Base-by-base conservation (phyloP, 192 early-diverging fungal genomes). In the Globomyces pollinis-pini region DNA sequence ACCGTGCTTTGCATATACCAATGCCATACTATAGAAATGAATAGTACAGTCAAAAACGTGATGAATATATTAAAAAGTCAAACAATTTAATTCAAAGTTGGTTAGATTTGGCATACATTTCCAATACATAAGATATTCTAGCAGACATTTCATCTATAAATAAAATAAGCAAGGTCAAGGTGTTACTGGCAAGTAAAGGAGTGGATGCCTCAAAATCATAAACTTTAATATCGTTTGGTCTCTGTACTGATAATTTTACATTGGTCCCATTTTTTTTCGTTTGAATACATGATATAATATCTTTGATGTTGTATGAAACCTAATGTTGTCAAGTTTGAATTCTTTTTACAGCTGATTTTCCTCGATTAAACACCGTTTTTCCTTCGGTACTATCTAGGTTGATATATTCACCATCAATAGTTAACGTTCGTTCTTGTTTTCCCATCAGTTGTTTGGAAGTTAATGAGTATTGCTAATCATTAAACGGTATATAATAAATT, bases 371-470 rank as follows among this genome's bases (percentile, higher is more conserved):
- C 54, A 91, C 74, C 28, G 82, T 77, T 57, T 78, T 85, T 18
- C 80, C 78, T 43, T 93, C 91, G 1, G 87, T 74, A 0, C 88
- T 86, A 83, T 90, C 89, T 34, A 98, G 74, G 52, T 93, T 86
- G 24, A 98, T 84, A 43, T 91, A 88, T 39, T 93, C 91, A 8
- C 93, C 95, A 68, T 96, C 93, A 59, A 98, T 91, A 0, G 90
- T 92, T n/a, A 98, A 76, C 21, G 84, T 69, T 30, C 91, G 84
- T 47, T 93, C 90, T 41, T 88, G 84, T 38, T 77, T 75, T n/a
- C 93, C 88, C 79, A 94, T 88, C 56, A 92, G 83, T 30, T 82
- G 83, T 42, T 91, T 89, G 34, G 91, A 87, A 52, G 83, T 75
- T 13, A 98, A 86, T 0, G 70, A 81, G 62, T 93, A 98, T 66